Base-by-base conservation (phyloP, 2,329 filamentous ascomycete genomes). In the Microcyclospora tardicrescens region DNA sequence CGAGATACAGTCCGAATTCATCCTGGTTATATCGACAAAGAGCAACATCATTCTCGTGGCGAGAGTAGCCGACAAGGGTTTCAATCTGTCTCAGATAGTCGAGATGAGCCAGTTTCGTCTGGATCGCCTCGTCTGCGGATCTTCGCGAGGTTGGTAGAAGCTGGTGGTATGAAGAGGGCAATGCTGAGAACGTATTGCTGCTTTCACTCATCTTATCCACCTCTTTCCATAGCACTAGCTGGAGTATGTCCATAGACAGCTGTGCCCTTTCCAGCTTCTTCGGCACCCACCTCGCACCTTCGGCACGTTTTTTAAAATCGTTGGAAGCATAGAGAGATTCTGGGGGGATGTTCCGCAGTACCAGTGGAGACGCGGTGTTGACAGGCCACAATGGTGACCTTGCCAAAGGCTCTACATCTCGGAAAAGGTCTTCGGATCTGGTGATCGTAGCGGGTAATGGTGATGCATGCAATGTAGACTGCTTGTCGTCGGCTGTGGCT, bases 241-340 rank as follows among this genome's bases (percentile, higher is more conserved):
- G 57, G 16, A 70, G 45, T 16, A 58, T 46, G 24, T 62, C 64
- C 31, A 62, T 56, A 6, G 59, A 55, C 9, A 65, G 46, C 38
- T 66, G 61, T 27, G 63, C 58, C 24, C 56, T 56, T 30, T 60
- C 56, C 34, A 65, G 37, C 49, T 69, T 69, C 46, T 67, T 67
- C 39, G 57, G 54, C 0, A 52, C 56, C 47, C 61, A 63, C 28
- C 55, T 49, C 29, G 44, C 54, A 9, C 50, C 43, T 27, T 58
- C 45, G 0, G 58, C 56, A 13, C 51, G 56, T 28, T 43, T 35
- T 12, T 60, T 61, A 11, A 49, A 37, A 8, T 38, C 13, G n/a
- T 59, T 53, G 0, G 49, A 38, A 2, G 66, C 61, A 52, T 65
- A 69, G 16, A 68, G 49, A 2, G 65, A 69, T 38, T 68, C 62